Percentiles rank a stretch among this genome's conserved stretches.
Evolutionary conservation across 768 basidiomycete species (phyloP).

Genomic region (Calocybe cyanea): DNA sequence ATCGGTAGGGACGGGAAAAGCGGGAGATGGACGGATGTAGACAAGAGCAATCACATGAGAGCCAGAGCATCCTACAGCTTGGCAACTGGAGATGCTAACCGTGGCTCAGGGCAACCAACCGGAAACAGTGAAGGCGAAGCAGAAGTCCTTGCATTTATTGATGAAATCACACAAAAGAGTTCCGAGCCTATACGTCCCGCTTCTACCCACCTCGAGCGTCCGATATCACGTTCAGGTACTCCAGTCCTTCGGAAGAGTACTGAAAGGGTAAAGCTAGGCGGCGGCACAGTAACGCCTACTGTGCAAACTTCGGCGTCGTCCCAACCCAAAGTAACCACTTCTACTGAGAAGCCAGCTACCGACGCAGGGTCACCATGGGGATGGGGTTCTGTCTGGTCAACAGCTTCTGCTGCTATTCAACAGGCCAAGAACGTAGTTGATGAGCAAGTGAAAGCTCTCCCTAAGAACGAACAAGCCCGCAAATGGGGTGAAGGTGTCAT

Average conservation of each 20-base stretch:
- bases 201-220: conserved; percentile 50
- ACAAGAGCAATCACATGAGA: conserved; percentile 19
- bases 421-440: conserved; percentile 88
- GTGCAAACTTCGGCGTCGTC: conserved; percentile 41
- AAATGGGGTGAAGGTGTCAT: conserved; percentile 86
- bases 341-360: conserved; percentile 19
- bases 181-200: conserved; percentile 68
- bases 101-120: conserved; percentile 17
- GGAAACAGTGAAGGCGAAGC: conserved; percentile 57
- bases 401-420: conserved; percentile 80
- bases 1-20: neutral
- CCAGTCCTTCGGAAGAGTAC: conserved; percentile 73
- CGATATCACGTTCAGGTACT: conserved; percentile 62
- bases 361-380: conserved; percentile 51
- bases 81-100: conserved; percentile 14
- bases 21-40: neutral
- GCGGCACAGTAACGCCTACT: conserved; percentile 38
- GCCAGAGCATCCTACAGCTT: no score
- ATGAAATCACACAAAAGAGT: conserved; percentile 92
- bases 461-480: conserved; percentile 81
- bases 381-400: conserved; percentile 89
- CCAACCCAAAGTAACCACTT: conserved; percentile 27
- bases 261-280: conserved; percentile 69
- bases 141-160: conserved; percentile 88
- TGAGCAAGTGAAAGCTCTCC: conserved; percentile 86